phyloP scores from a whole-genome alignment of 2,329 filamentous ascomycete species.

The Fusarium paranaense region DNA sequence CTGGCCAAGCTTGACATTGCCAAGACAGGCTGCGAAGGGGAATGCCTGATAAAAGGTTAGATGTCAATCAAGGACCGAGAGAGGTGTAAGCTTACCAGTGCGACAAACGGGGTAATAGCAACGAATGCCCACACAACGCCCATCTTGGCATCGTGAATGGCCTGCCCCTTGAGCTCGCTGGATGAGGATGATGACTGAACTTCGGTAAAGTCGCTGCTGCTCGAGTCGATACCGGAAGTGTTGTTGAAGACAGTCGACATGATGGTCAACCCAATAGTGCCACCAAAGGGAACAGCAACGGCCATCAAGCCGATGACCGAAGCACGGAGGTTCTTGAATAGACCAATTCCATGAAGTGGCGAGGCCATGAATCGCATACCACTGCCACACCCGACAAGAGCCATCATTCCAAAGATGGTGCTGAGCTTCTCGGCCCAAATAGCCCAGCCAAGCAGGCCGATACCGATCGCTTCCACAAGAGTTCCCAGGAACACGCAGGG shows the following conservation, averaged over 20 bases:
- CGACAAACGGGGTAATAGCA: conserved; percentile 69
- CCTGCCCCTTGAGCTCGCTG: conserved; percentile 15
- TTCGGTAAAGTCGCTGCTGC: conserved; percentile 39
- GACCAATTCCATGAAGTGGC: conserved; percentile 71
- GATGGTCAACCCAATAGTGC: conserved; percentile 72
- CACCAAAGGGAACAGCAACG: conserved; percentile 71
- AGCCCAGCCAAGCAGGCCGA: conserved; percentile 69
- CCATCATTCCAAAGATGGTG: conserved; percentile 75
- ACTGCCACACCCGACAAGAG: conserved; percentile 70
- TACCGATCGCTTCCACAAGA: conserved; percentile 67
- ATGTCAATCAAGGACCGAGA: not conserved
- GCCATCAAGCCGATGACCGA: conserved; percentile 70
- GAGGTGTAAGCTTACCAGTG: conserved; percentile 46
- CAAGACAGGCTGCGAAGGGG: conserved; percentile 44
- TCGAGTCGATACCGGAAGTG: conserved; percentile 46
- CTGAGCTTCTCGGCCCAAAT: conserved; percentile 60
- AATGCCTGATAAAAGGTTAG: conserved; percentile 40
- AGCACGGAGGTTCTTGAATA: conserved; percentile 69
- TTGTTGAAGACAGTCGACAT: conserved; percentile 80
- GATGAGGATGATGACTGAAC: conserved; percentile 29
- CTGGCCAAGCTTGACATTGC: conserved; percentile 48
- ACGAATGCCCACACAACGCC: conserved; percentile 76
- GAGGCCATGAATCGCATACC: conserved; percentile 75
- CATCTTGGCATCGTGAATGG: conserved; percentile 49
- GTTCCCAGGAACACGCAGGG: conserved; percentile 67